A percentile compares a stretch with the other conserved stretches of the same genome.
Evolutionary conservation across 2,329 filamentous ascomycete species (phyloP).

Genomic region (Diaporthe humulicola): DNA sequence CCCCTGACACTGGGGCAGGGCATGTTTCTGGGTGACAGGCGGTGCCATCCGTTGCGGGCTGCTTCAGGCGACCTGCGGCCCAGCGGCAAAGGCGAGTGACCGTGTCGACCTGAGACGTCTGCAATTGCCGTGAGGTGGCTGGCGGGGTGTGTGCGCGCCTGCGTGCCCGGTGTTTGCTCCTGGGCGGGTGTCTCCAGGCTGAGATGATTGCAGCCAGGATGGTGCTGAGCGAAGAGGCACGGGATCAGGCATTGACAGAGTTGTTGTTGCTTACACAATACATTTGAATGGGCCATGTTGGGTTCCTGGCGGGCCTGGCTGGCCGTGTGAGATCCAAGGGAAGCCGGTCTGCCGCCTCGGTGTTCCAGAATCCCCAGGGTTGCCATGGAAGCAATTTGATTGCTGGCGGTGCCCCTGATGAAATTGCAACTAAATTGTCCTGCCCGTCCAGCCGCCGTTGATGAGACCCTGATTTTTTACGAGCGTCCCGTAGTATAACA

Average conservation of each 20-base stretch:
- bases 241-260: conserved; percentile 22
- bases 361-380: conserved; percentile 34
- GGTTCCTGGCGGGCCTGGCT: neutral
- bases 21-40: conserved; percentile 31
- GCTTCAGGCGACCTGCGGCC: conserved; percentile 22
- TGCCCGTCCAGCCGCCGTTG: conserved; percentile 29
- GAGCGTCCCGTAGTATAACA: conserved; percentile 2
- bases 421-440: conserved; percentile 36
- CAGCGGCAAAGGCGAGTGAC: conserved; percentile 29
- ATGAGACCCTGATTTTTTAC: conserved; percentile 33
- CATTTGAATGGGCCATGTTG: neutral
- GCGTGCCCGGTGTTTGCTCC: neutral
- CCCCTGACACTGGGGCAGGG: conserved; percentile 24
- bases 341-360: conserved; percentile 19
- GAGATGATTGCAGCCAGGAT: neutral
- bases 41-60: conserved; percentile 27
- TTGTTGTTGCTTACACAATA: conserved; percentile 27
- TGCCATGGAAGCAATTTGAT: conserved; percentile 38
- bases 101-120: conserved; percentile 15
- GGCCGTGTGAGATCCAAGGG: conserved; percentile 21
- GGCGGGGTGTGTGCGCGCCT: neutral
- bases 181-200: neutral
- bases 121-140: conserved; percentile 7
- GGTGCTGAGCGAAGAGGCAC: neutral
- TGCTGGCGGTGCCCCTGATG: conserved; percentile 32